Evolutionary conservation across 1,284 basidiomycete genomes (phyloP), one percentile per base, ranked within the genome.

Genomic region (Ceratobasidium sp.): DNA sequence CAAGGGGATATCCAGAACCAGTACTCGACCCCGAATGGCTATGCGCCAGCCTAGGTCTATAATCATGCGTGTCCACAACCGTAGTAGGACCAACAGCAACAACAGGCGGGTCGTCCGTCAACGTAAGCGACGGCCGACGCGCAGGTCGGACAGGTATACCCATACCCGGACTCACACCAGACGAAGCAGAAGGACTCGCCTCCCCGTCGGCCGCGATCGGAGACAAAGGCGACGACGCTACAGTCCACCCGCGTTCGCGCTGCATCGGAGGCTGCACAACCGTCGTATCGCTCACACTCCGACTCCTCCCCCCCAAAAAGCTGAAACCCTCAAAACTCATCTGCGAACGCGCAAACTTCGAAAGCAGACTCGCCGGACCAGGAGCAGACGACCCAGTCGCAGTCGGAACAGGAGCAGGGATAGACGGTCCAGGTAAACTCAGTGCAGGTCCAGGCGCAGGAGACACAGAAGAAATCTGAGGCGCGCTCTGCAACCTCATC

Each of bases 331-430:
- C 62, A 38, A 66, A 52, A 13, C 49, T 23, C 14, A 52, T 13
- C 47, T 49, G 64, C 2, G 49, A 49, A n/a, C 64, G 50, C 13
- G 64, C 46, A 32, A 67, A 55, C 28, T 67, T 67, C 26, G 64
- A 67, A 32, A 67, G 13, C 52, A n/a, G 18, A 21, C 14, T 7
- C 26, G 59, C 9, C 47, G 59, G 41, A 21, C 59, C 18, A 7
- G 32, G n/a, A 32, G 18, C 23, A 13, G 49, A 61, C n/a, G 30
- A 30, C 5, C 23, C 5, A 43, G 58, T n/a, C 21, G 41, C 30
- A 21, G n/a, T 26, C 7, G 55, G 30, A 2, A 11, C 50, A 16
- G 21, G 23, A 23, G 50, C 23, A 23, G 16, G 50, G 50, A 16
- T 44, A 44, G 43, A n/a, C n/a, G n/a, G n/a, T n/a, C n/a, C n/a